Conservation (phyloP, 2,329 filamentous ascomycete genomes). For the Leptographium galeiforme region DNA sequence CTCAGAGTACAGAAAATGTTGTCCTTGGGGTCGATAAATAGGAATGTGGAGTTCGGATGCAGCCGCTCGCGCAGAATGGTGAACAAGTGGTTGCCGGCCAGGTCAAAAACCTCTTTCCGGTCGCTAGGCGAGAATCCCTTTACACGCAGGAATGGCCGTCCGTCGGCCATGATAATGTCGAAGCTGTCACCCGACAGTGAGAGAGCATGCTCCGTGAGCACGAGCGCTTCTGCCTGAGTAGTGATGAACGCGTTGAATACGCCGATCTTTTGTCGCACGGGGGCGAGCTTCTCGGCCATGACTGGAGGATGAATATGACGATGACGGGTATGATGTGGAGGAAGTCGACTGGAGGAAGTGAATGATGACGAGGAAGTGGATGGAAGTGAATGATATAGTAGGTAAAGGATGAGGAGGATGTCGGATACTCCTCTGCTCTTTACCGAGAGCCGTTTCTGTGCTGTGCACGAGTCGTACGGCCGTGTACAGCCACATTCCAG, state of each 20-base stretch:
- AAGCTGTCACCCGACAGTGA: slow-evolving; percentile 52
- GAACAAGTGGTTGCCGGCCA: slow-evolving; percentile 40
- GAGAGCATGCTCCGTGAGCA: slow-evolving; percentile 47
- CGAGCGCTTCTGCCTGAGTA: slow-evolving; percentile 28
- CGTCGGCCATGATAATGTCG: slow-evolving; percentile 42
- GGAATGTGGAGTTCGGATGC: slow-evolving; percentile 37
- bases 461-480: no score
- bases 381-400: no score
- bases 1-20: slow-evolving; percentile 41
- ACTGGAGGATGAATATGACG: not conserved
- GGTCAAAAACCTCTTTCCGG: slow-evolving; percentile 43
- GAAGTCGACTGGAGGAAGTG: no score
- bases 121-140: slow-evolving; percentile 40
- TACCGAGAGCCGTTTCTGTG: no score
- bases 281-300: slow-evolving; percentile 3
- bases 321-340: not conserved
- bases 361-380: no score
- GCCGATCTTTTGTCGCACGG: slow-evolving; percentile 7
- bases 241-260: slow-evolving; percentile 8
- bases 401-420: no score
- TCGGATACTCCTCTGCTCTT: no score
- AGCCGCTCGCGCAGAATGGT: slow-evolving; percentile 40
- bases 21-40: slow-evolving; percentile 29
- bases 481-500: no score
- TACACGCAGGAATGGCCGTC: slow-evolving; percentile 40